Conservation (phyloP, 2,329 filamentous ascomycete genomes). For the Phaeomoniella chlamydospora region DNA sequence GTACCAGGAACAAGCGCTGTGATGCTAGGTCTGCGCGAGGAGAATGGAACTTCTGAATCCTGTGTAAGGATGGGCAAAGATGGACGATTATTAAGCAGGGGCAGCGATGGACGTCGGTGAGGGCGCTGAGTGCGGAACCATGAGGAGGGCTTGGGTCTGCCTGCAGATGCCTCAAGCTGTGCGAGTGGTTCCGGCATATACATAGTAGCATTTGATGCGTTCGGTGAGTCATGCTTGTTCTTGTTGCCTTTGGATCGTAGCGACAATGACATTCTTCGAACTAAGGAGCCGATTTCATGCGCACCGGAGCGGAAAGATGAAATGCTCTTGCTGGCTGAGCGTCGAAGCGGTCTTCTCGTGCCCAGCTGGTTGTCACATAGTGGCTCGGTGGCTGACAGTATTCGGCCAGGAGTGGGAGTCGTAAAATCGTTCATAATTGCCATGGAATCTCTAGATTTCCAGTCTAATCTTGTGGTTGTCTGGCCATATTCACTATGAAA, state of each 20-base stretch:
- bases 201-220: neutral
- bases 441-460: too few relatives aligned
- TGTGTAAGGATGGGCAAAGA: constrained; percentile 3
- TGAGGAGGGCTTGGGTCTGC: neutral
- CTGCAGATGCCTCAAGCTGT: neutral
- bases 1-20: constrained; percentile 19
- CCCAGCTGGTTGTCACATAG: too few relatives aligned
- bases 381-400: too few relatives aligned
- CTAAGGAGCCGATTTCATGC: constrained; percentile 23
- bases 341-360: neutral
- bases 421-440: too few relatives aligned
- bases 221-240: neutral
- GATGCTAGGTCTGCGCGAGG: constrained; percentile 13
- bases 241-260: neutral
- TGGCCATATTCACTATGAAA: neutral
- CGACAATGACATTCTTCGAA: constrained; percentile 22
- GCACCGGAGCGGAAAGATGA: constrained; percentile 25
- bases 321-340: constrained; percentile 19
- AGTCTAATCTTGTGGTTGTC: neutral
- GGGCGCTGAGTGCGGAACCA: constrained; percentile 1
- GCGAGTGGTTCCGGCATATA: neutral
- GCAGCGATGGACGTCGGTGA: constrained; percentile 10
- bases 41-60: constrained; percentile 8
- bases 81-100: constrained; percentile 7
- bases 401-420: too few relatives aligned